Evolutionary conservation across 2,329 filamentous ascomycete genomes (phyloP), one percentile per base, ranked within the genome.

Genomic region (Emmonsiellopsis sp.): DNA sequence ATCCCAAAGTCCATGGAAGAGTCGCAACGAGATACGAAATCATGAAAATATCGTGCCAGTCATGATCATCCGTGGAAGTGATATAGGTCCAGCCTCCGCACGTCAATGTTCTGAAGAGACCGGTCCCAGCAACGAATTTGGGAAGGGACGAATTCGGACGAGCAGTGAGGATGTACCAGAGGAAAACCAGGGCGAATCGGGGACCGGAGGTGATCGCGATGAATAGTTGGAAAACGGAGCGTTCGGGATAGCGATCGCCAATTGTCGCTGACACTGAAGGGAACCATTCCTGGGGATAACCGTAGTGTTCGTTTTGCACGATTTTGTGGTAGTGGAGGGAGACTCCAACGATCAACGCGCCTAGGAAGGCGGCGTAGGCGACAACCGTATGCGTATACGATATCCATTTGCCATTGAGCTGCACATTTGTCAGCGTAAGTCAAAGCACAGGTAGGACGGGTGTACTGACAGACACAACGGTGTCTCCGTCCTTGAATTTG

Each of bases 11-110:
- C 93, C 93, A 98, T 1, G 93, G 93, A 52, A 98, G 77, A 2
- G 93, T 97, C 35, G 89, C 87, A 45, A 98, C 85, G 53, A 98
- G 78, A 71, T 98, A 98, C 11, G 90, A 94, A 62, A 98, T 96
- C 93, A 98, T 98, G 70, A 98, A 92, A 58, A 97, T 92, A 66
- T 98, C 93, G 70, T 98, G 93, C 91, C 90, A 97, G 71, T 95
- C 84, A 71, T 98, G 93, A 69, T 97, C 89, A 68, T 98, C 93
- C 43, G 93, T 98, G 57, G 93, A 97, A 30, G 93, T 98, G 57
- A 98, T 84, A 71, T 97, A 98, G 51, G 93, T 96, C 92, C 93
- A 98, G 55, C 93, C 93, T 62, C 92, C 93, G 66, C 93, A 98
- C 3, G 90, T 95, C 55, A 97, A 74, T 8, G 92, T 96, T 63